Evolutionary conservation across 805 yeast genomes (phyloP).

Genomic region (Naumovozyma castellii): DNA sequence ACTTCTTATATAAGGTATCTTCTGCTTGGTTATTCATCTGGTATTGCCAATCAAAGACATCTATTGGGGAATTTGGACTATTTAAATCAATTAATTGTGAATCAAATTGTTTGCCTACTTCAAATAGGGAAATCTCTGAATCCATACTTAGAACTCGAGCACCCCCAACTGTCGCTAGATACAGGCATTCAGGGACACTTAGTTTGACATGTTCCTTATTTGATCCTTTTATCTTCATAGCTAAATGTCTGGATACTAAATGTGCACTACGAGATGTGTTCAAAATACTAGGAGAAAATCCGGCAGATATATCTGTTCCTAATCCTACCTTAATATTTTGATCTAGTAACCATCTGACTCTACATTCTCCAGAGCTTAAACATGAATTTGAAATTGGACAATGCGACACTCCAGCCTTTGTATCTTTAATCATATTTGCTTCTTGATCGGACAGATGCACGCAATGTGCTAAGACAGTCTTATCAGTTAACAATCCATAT

Average conservation of each 20-base stretch:
- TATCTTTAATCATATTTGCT: conserved; percentile 42
- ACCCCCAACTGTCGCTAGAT: conserved; percentile 83
- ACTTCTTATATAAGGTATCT: conserved; percentile 1
- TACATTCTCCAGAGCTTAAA: conserved; percentile 83
- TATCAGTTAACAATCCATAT: conserved; percentile 47
- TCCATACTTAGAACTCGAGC: conserved; percentile 62
- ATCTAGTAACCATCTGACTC: conserved; percentile 58
- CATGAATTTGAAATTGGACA: conserved; percentile 90
- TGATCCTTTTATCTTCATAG: conserved; percentile 44
- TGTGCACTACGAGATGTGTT: conserved; percentile 61
- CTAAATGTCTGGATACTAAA: conserved; percentile 59
- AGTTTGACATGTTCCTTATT: conserved; percentile 36
- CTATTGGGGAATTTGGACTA: conserved; percentile 49
- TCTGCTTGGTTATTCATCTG: background rate
- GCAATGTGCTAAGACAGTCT: conserved; percentile 84
- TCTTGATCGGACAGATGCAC: conserved; percentile 65
- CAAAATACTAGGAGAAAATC: conserved; percentile 57
- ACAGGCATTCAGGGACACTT: conserved; percentile 61
- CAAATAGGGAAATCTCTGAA: conserved; percentile 57
- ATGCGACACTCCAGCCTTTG: conserved; percentile 70
- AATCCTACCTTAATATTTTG: conserved; percentile 66
- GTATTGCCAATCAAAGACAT: conserved; percentile 63
- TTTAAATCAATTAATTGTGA: conserved; percentile 65
- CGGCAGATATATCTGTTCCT: conserved; percentile 77
- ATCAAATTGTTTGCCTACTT: conserved; percentile 73